These are phyloP conservation scores for Chenopodium berlandieri DNA, from an alignment of 148 eudicot genomes.

Conservation along the genomic window DNA sequence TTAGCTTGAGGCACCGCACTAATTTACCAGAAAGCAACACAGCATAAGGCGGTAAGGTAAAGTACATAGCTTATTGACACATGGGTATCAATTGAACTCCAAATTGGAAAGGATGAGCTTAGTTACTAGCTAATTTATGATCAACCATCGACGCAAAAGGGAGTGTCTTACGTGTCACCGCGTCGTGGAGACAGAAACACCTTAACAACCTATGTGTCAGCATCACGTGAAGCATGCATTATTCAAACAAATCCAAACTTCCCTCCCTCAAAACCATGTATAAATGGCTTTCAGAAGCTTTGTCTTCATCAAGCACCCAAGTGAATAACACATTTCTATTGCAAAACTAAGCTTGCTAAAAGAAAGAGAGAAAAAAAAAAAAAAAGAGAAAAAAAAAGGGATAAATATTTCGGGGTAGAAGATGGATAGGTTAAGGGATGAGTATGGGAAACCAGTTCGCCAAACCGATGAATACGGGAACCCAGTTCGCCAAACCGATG, in stretches of 20 bases:
- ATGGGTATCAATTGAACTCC: background rate
- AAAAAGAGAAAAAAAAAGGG: rapidly evolving
- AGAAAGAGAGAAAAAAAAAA: background rate
- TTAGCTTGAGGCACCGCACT: too few species aligned
- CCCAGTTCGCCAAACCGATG: slow-evolving; percentile 34
- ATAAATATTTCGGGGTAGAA: background rate
- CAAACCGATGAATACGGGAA: slow-evolving; percentile 37
- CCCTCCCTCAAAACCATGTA: background rate
- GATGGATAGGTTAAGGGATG: slow-evolving; percentile 33
- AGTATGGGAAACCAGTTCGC: slow-evolving; percentile 38
- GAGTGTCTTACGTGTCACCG: background rate
- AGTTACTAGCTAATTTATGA: background rate
- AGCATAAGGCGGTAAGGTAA: too few species aligned
- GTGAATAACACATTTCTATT: background rate
- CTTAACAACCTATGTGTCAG: slow-evolving; percentile 12
- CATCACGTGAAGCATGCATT: background rate
- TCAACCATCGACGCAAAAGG: background rate
- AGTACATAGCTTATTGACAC: background rate
- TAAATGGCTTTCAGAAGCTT: background rate
- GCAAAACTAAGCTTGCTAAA: background rate
- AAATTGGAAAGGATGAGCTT: background rate
- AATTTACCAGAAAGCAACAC: too few species aligned
- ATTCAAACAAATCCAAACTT: background rate
- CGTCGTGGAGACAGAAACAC: background rate
- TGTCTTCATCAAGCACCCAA: background rate